phyloP scores from a whole-genome alignment of 306 rosid genomes.

The Castanea mollissima region DNA sequence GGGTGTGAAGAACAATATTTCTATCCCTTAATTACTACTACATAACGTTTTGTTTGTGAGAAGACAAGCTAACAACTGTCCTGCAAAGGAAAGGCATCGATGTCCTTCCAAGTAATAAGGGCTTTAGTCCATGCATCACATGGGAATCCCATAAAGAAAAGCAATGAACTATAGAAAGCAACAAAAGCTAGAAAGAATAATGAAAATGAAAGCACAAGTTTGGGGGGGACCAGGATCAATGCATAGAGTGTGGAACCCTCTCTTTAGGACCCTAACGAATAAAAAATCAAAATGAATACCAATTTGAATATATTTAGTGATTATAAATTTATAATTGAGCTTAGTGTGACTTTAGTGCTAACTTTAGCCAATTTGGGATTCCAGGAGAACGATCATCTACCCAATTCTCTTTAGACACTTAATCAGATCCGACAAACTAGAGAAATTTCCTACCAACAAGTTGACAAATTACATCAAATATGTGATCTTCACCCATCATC shows the following conservation, averaged over 20 bases:
- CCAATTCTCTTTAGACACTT: conserved; percentile 27
- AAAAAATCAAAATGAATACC: conserved; percentile 11
- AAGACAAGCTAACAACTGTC: conserved; percentile 11
- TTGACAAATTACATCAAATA: conserved; percentile 11
- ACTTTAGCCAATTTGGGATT: neutral
- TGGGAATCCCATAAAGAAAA: conserved; percentile 28
- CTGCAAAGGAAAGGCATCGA: neutral
- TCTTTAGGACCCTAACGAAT: neutral
- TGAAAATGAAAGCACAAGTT: conserved; percentile 11
- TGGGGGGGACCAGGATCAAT: neutral
- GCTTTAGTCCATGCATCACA: conserved; percentile 20
- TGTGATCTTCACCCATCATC: neutral
- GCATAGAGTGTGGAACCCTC: conserved; percentile 19
- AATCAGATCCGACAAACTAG: neutral
- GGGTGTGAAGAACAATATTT: no score
- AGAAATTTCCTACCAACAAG: conserved; percentile 20
- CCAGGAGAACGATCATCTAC: conserved; percentile 4
- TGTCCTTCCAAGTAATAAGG: conserved; percentile 18
- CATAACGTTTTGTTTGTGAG: neutral
- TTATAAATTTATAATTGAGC: conserved; percentile 2
- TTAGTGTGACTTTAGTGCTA: conserved; percentile 1
- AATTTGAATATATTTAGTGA: conserved; percentile 18
- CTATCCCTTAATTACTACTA: neutral
- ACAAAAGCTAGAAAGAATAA: conserved; percentile 26
- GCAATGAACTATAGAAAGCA: conserved; percentile 24